Evolutionary conservation across 495 filamentous ascomycete species (phyloP).

Genomic region (Annulohypoxylon maeteangense): DNA sequence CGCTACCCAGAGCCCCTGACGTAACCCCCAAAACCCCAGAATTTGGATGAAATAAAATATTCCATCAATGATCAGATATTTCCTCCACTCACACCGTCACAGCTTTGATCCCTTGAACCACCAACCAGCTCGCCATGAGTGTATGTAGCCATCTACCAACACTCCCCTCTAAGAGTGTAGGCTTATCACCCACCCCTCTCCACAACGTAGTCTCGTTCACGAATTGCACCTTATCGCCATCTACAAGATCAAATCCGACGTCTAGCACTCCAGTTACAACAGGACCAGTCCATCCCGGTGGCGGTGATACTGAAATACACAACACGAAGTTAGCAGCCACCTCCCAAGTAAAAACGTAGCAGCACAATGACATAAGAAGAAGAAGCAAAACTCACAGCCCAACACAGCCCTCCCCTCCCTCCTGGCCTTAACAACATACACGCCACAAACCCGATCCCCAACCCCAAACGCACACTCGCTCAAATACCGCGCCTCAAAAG

Average conservation of each 20-base stretch:
- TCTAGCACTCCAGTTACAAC: slow-evolving; percentile 34
- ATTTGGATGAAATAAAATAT: not conserved
- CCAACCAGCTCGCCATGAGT: slow-evolving; percentile 46
- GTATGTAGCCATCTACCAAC: slow-evolving; percentile 45
- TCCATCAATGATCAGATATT: not conserved
- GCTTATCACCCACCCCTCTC: slow-evolving; percentile 38
- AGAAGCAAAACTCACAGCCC: slow-evolving; percentile 22
- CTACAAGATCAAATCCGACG: slow-evolving; percentile 35
- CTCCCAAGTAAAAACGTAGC: not conserved
- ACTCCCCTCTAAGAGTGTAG: slow-evolving; percentile 41
- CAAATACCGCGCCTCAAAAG: slow-evolving; percentile 43
- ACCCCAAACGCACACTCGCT: slow-evolving; percentile 28
- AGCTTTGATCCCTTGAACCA: slow-evolving; percentile 46
- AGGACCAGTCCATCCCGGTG: slow-evolving; percentile 35
- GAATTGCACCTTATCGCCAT: slow-evolving; percentile 26
- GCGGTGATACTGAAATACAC: slow-evolving; percentile 19
- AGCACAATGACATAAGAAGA: not conserved
- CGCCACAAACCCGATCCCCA: slow-evolving; percentile 48
- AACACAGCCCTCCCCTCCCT: slow-evolving; percentile 37
- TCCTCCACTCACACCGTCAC: slow-evolving; percentile 19
- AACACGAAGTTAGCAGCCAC: not conserved
- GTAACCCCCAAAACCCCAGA: too few relatives aligned
- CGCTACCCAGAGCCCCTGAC: too few relatives aligned
- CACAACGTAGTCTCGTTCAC: slow-evolving; percentile 52
- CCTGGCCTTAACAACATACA: slow-evolving; percentile 39